These are phyloP conservation scores for Dendrocalamus latiflorus DNA, from an alignment of 202 grass and related monocot genomes.

Conservation along the genomic window DNA sequence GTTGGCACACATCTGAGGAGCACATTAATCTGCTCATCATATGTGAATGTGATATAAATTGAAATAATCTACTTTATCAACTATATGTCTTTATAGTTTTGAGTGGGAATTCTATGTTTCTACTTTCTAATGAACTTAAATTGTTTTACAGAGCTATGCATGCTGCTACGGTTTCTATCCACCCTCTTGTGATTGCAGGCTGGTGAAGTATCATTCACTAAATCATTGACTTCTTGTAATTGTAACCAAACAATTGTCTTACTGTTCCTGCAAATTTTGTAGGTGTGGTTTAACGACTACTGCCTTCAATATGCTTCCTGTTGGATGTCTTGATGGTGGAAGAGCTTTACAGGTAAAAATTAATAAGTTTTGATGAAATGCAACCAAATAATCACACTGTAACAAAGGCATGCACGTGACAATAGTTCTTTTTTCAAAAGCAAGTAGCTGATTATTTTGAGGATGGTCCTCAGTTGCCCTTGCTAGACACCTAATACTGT, in stretches of 20 bases:
- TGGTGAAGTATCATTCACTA: slow-evolving; percentile 57
- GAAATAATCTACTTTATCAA: background rate
- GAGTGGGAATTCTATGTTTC: no score
- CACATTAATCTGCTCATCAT: background rate
- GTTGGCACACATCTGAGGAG: no score
- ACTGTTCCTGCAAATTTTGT: slow-evolving; percentile 26
- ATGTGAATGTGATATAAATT: background rate
- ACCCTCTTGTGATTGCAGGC: slow-evolving; percentile 97
- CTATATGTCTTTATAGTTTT: no score
- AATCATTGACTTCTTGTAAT: background rate
- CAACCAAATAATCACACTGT: background rate
- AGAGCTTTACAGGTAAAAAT: slow-evolving; percentile 81
- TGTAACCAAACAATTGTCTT: slow-evolving; percentile 21
- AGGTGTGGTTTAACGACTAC: slow-evolving; percentile 98
- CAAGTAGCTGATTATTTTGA: background rate
- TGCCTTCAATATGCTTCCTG: slow-evolving; percentile 99
- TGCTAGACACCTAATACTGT: slow-evolving; percentile 12
- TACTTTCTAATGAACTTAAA: background rate
- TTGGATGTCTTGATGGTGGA: slow-evolving; percentile 97
- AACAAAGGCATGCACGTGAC: background rate
- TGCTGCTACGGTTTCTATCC: slow-evolving; percentile 83
- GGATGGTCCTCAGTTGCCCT: background rate
- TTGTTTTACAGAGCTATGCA: slow-evolving; percentile 81
- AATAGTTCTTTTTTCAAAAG: no score
- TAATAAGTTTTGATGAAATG: background rate